phyloP scores from a whole-genome alignment of 2,329 filamentous ascomycete genomes.

The Zelopaecilomyces penicillatus region DNA sequence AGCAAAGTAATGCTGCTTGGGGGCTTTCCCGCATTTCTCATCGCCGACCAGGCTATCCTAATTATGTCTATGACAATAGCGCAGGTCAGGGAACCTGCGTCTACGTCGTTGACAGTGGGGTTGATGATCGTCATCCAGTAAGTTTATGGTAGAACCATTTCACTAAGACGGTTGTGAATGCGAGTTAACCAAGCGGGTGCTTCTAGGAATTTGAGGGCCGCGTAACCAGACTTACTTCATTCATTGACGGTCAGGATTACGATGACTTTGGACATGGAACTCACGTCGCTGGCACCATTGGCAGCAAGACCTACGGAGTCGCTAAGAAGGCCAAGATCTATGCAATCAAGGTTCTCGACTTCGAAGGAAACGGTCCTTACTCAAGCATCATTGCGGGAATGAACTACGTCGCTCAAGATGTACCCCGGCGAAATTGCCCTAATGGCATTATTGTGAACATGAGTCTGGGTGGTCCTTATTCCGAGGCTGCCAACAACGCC shows the following conservation, averaged over 20 bases:
- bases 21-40: slow-evolving; percentile 28
- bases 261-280: slow-evolving; percentile 22
- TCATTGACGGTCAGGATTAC: slow-evolving; percentile 18
- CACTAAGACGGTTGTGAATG: neutral
- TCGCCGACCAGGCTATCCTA: slow-evolving; percentile 12
- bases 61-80: slow-evolving; percentile 26
- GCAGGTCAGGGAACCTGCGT: slow-evolving; percentile 29
- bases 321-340: slow-evolving; percentile 30
- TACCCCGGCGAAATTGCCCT: slow-evolving; percentile 25
- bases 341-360: slow-evolving; percentile 31
- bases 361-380: slow-evolving; percentile 23
- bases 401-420: slow-evolving; percentile 29
- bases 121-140: slow-evolving; percentile 24
- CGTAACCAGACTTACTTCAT: slow-evolving; percentile 28
- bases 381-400: slow-evolving; percentile 33
- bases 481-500: slow-evolving; percentile 33
- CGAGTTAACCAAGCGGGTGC: neutral
- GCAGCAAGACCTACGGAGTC: slow-evolving; percentile 28
- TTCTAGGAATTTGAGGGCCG: slow-evolving; percentile 30
- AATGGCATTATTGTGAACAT: slow-evolving; percentile 31
- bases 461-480: slow-evolving; percentile 38
- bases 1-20: slow-evolving; percentile 29
- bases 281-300: slow-evolving; percentile 27
- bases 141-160: slow-evolving; percentile 12
- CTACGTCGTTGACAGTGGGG: slow-evolving; percentile 37